Base-by-base conservation (phyloP, 2,329 filamentous ascomycete species). In the Pseudogymnoascus sp. region DNA sequence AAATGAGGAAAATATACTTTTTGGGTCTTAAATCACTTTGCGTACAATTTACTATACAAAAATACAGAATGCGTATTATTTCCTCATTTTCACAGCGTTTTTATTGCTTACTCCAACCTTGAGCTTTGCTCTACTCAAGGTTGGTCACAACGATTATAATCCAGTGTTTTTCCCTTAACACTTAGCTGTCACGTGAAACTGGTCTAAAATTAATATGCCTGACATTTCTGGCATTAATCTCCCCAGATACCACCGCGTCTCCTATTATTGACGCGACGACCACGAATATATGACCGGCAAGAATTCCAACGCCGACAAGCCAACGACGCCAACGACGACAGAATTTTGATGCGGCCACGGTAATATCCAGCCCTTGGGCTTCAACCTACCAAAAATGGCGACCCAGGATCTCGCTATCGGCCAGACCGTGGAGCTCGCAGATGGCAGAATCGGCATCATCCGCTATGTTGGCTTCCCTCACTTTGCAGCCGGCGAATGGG, bases 401-500 rank as follows among this genome's bases (percentile, higher is more conserved):
- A 19, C 26, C n/a, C 26, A 33, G n/a, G 26, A 57, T 8, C 26
- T 57, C 10, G 47, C 26, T 17, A 31, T 57, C 47, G 47, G 47
- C 47, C 26, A 57, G 26, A 57, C 47, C 47, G 70, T 97, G 76
- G 86, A 87, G 76, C 86, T 96, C 69, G 85, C 82, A 71, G 89
- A 96, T 11, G 89, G 89, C 71, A 87, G 89, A 70, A 83, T 83
- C 69, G 95, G 85, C 69, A 83, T 84, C 65, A 84, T 99, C 68
- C 90, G 90, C 70, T 99, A 90, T 76, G 80, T 91, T 65, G 95
- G 95, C 71, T 79, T 83, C 63, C 91, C 93, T 38, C 79, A 84
- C 70, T 96, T 97, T 76, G 87, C 91, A 64, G 79, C 82, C 5
- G 93, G 93, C 67, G 86, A 90, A 66, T 97, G 93, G 91, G 81